Evolutionary conservation across 2,329 filamentous ascomycete species (phyloP), one percentile per base, ranked within the genome.

Genomic region (Sarocladiaceae sp.): DNA sequence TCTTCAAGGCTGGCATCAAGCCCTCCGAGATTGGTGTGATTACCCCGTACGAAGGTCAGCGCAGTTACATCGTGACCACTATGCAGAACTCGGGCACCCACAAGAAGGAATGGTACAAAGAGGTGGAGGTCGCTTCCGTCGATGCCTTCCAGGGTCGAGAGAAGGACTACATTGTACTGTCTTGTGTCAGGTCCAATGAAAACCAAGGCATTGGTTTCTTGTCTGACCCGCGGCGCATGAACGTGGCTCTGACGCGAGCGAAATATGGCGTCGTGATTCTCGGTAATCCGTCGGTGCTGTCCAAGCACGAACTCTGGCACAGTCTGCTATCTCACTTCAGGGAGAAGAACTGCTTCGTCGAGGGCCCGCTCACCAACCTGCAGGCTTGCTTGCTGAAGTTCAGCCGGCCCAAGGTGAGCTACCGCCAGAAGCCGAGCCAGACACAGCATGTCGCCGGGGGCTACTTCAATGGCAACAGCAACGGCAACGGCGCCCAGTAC

Each of bases 151-250:
- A 98, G 62, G 93, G 93, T 43, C 85, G 93, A 72, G 93, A 98
- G 68, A 98, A 98, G 70, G 93, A 98, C 61, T 98, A 95, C 58
- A 98, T 98, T 57, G 90, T 98, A 31, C 74, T 98, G 24, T 97
- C 93, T 49, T 98, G 93, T 60, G 93, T 98, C 42, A 88, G 93
- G 60, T 97, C 91, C 61, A 98, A 98, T 62, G 93, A 98, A 57
- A 95, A 97, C 63, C 93, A 98, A 64, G 93, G 93, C 53, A 98
- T 98, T 56, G 93, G 93, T 68, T 98, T 98, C 79, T 73, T 98
- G 72, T 97, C 90, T 48, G 93, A 98, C 56, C 93, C 93, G 43
- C 88, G 93, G 53, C 91, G 93, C 74, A 81, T 98, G 57, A 98
- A 98, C 60, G 93, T 98, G 18, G 93, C 91, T 31, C 76, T 98